These are phyloP conservation scores for Erucastrum elatum DNA, from an alignment of 345 rosid genomes.

Conservation along the genomic window DNA sequence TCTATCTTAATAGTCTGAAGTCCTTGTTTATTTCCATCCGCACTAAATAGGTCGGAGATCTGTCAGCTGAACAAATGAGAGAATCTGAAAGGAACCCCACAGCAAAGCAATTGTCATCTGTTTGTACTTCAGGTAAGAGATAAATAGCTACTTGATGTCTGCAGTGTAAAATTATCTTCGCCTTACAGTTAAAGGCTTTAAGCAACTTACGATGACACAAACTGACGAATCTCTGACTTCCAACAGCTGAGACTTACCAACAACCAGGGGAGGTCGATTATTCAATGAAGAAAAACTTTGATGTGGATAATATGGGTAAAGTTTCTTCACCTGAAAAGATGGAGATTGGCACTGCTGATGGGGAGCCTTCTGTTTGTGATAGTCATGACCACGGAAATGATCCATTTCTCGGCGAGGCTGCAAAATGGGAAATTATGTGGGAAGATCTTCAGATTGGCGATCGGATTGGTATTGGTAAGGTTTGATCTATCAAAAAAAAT, in stretches of 20 bases:
- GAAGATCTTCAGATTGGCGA: conserved; percentile 94
- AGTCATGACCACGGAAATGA: conserved; percentile 54
- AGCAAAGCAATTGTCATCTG: conserved; percentile 38
- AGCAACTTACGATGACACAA: too few species aligned
- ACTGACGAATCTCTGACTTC: too few species aligned
- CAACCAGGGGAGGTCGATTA: conserved; percentile 26
- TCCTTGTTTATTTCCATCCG: conserved; percentile 22
- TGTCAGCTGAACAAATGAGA: conserved; percentile 41
- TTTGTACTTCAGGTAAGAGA: conserved; percentile 19
- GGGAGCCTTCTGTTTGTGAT: conserved; percentile 37
- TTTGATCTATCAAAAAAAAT: conserved; percentile 18
- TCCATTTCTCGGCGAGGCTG: conserved; percentile 76
- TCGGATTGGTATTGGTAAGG: conserved; percentile 96
- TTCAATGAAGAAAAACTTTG: conserved; percentile 23
- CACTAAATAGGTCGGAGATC: conserved; percentile 37
- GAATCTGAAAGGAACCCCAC: conserved; percentile 42
- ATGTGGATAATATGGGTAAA: conserved; percentile 35
- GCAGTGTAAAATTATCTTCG: too few species aligned
- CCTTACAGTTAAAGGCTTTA: too few species aligned
- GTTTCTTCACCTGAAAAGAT: conserved; percentile 42
- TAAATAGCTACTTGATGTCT: too few species aligned
- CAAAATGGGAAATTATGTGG: conserved; percentile 91
- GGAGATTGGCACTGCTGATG: conserved; percentile 39
- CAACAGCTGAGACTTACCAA: too few species aligned
- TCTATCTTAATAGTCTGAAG: conserved; percentile 9